These are phyloP conservation scores for Oryza meyeriana DNA, from an alignment of 176 grass and related monocot genomes.

Conservation along the genomic window DNA sequence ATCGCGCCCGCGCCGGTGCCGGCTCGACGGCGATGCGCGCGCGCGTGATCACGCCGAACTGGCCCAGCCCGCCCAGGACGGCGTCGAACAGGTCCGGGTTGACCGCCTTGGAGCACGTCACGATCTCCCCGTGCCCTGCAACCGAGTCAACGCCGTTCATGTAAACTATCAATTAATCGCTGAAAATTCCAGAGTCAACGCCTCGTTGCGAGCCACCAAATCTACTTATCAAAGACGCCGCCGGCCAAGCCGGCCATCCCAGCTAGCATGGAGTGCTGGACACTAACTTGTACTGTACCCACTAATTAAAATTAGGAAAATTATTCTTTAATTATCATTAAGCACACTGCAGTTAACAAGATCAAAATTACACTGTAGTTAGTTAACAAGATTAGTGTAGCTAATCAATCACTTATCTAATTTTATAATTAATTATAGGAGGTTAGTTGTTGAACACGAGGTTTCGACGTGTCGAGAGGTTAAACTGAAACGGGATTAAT, in stretches of 20 bases:
- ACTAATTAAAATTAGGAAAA: not conserved
- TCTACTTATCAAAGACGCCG: constrained; percentile 30
- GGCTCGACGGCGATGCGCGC: constrained; percentile 57
- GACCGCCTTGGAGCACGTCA: constrained; percentile 64
- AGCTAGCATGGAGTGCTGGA: not conserved
- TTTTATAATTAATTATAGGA: not conserved
- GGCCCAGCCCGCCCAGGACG: constrained; percentile 67
- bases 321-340: not conserved
- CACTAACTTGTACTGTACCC: not conserved
- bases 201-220: not conserved
- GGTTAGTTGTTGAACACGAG: not conserved
- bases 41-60: constrained; percentile 80
- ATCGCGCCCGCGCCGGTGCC: constrained; percentile 49
- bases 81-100: constrained; percentile 70
- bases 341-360: not conserved
- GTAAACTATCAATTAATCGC: not conserved
- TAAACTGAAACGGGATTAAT: not conserved
- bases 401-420: no score
- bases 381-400: no score
- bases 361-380: no score
- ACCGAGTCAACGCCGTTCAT: constrained; percentile 26
- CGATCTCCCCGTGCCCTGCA: constrained; percentile 49
- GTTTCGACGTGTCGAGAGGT: not conserved
- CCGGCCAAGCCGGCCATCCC: constrained; percentile 10
- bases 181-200: constrained; percentile 25